A percentile compares a stretch with the other conserved stretches of the same genome.
Conservation (phyloP, 192 early-diverging fungal species). For the Entomortierella parvispora region DNA sequence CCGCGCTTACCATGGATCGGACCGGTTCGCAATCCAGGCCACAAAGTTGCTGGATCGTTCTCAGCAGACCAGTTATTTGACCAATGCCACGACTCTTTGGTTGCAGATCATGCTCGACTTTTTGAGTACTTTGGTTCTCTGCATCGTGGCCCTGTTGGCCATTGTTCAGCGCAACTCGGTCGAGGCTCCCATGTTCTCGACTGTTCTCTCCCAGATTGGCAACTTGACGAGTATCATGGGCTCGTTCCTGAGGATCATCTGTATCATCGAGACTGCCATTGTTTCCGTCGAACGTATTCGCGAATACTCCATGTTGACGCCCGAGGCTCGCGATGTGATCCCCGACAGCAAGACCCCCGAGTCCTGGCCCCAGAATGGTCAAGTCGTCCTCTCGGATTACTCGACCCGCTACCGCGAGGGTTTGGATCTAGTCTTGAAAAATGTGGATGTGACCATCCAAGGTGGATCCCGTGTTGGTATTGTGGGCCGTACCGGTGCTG, state of each 20-base stretch:
- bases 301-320: constrained; percentile 77
- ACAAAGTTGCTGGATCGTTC: constrained; percentile 14
- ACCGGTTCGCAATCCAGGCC: constrained; percentile 65
- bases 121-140: constrained; percentile 6
- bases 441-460: constrained; percentile 55
- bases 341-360: constrained; percentile 22
- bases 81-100: constrained; percentile 17
- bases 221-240: constrained; percentile 7
- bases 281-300: constrained; percentile 81
- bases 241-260: background rate
- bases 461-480: constrained; percentile 68
- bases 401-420: constrained; percentile 64
- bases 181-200: constrained; percentile 2
- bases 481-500: constrained; percentile 67
- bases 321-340: constrained; percentile 52
- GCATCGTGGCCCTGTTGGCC: constrained; percentile 7
- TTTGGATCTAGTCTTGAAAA: constrained; percentile 51
- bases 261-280: constrained; percentile 53
- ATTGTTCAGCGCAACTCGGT: constrained; percentile 17
- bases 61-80: constrained; percentile 19
- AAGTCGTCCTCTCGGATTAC: constrained; percentile 58
- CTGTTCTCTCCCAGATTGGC: constrained; percentile 13
- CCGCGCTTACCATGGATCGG: constrained; percentile 73
- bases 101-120: constrained; percentile 14
- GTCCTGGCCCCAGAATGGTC: constrained; percentile 64